phyloP scores from a whole-genome alignment of 345 rosid species.

The Hypericum perforatum region DNA sequence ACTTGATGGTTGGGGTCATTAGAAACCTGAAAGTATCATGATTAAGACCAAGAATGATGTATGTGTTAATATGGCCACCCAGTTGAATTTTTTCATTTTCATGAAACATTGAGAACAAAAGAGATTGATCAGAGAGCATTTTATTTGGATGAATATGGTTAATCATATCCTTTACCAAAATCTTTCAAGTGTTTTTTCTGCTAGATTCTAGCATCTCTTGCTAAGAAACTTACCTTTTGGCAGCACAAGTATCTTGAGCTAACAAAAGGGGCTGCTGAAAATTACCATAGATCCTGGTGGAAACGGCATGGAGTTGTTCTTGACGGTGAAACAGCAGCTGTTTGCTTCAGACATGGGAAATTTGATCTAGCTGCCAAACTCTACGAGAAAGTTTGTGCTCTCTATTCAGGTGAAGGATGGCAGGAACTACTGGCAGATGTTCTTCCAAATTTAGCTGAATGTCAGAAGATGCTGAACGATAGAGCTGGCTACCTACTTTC shows the following conservation, averaged over 20 bases:
- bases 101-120: too few relatives aligned
- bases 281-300: slow-evolving; percentile 98
- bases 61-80: too few relatives aligned
- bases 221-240: slow-evolving; percentile 19
- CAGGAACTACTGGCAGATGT: slow-evolving; percentile 92
- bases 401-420: slow-evolving; percentile 97
- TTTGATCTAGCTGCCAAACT: slow-evolving; percentile 93
- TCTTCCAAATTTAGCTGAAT: slow-evolving; percentile 86
- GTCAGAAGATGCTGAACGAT: slow-evolving; percentile 86
- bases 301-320: slow-evolving; percentile 97
- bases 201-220: slow-evolving; percentile 4
- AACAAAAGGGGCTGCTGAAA: slow-evolving; percentile 94
- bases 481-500: slow-evolving; percentile 93
- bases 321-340: slow-evolving; percentile 96
- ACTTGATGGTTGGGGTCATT: too few relatives aligned
- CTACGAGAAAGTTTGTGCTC: slow-evolving; percentile 94
- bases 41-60: too few relatives aligned
- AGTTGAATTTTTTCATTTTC: too few relatives aligned
- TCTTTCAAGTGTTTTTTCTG: not conserved
- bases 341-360: slow-evolving; percentile 78
- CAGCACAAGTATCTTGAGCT: slow-evolving; percentile 83
- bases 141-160: not conserved
- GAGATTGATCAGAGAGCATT: too few relatives aligned
- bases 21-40: too few relatives aligned
- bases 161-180: slow-evolving; percentile 3